Conservation (phyloP, 2,329 filamentous ascomycete species). For the Cordyceps pruinosa region DNA sequence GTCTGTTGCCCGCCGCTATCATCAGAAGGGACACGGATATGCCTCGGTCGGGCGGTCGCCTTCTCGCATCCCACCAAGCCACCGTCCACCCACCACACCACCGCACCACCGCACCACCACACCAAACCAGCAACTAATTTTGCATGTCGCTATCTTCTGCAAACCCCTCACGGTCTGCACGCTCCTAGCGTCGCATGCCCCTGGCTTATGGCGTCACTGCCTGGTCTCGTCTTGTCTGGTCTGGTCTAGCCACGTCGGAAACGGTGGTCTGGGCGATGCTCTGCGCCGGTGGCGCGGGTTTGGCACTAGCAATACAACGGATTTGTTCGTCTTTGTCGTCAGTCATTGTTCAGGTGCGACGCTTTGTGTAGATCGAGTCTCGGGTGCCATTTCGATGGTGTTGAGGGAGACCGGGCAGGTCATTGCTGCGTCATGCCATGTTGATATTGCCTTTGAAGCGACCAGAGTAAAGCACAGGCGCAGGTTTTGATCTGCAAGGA, state of each 20-base stretch:
- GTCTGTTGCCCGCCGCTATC: too few species aligned
- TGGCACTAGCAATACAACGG: background rate
- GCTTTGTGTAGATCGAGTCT: conserved; percentile 3
- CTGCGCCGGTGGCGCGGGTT: background rate
- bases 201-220: conserved; percentile 21
- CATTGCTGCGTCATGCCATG: background rate
- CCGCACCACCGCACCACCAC: background rate
- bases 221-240: background rate
- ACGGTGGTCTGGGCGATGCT: background rate
- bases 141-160: background rate
- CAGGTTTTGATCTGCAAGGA: too few species aligned
- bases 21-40: background rate
- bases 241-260: background rate
- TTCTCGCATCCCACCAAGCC: background rate
- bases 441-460: background rate
- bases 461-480: too few species aligned
- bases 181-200: conserved; percentile 13
- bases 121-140: background rate
- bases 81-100: background rate
- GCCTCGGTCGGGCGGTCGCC: background rate
- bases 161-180: background rate
- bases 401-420: background rate
- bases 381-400: background rate
- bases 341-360: background rate
- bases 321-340: background rate